These are phyloP conservation scores for Fusarium irregulare DNA, from an alignment of 2,329 filamentous ascomycete species.

Conservation along the genomic window DNA sequence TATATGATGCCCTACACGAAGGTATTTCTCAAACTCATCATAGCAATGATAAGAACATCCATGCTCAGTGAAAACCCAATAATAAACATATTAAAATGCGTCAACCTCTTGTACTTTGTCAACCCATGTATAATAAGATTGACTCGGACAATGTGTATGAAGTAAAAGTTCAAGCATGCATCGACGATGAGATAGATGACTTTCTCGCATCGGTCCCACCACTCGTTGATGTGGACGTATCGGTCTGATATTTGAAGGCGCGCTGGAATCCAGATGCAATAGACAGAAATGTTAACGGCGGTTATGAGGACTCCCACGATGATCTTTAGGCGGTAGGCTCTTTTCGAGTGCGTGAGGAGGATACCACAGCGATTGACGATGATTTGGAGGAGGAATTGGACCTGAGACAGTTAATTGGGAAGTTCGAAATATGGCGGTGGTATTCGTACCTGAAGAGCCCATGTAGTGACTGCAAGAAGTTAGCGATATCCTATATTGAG, in stretches of 20 bases:
- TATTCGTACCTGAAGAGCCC: constrained; percentile 43
- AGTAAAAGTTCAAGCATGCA: constrained; percentile 41
- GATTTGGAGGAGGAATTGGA: constrained; percentile 45
- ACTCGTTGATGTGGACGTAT: constrained; percentile 42
- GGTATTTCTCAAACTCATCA: constrained; percentile 46
- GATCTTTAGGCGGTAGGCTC: constrained; percentile 38
- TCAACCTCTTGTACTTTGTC: constrained; percentile 43
- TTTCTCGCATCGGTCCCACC: constrained; percentile 48
- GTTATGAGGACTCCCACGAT: constrained; percentile 39
- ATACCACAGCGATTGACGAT: constrained; percentile 45
- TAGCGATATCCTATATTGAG: neutral
- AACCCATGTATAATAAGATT: constrained; percentile 41
- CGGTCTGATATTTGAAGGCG: constrained; percentile 39
- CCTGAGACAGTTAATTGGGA: constrained; percentile 15
- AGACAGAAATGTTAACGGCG: constrained; percentile 45
- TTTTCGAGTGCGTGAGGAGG: constrained; percentile 36
- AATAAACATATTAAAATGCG: constrained; percentile 47
- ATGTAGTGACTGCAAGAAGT: constrained; percentile 39
- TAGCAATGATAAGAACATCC: constrained; percentile 45
- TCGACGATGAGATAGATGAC: constrained; percentile 46
- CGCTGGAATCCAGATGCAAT: constrained; percentile 45
- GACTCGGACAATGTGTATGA: constrained; percentile 40
- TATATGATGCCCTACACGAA: constrained; percentile 40
- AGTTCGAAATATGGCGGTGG: neutral
- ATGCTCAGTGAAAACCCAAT: constrained; percentile 45